phyloP scores from a whole-genome alignment of 129 eudicot species.

The Rutidosis leptorrhynchoides region DNA sequence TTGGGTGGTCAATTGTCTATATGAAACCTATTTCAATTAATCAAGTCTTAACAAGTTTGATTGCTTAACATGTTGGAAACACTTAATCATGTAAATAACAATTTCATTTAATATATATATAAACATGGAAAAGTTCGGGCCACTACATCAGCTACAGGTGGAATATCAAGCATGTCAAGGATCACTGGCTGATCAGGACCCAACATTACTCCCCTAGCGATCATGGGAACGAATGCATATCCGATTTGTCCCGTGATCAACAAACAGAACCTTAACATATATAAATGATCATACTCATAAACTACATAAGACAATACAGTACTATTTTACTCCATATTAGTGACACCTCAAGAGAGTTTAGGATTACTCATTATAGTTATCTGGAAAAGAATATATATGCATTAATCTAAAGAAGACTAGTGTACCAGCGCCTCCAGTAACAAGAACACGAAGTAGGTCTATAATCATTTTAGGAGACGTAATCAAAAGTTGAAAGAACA shows the following conservation, averaged over 20 bases:
- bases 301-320: background rate
- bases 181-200: conserved; percentile 96
- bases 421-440: conserved; percentile 90
- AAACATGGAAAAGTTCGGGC: too few relatives aligned
- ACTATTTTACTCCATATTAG: too few relatives aligned
- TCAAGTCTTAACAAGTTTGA: too few relatives aligned
- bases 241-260: conserved; percentile 80
- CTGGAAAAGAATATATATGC: conserved; percentile 1
- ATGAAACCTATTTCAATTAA: too few relatives aligned
- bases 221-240: conserved; percentile 96
- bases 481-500: background rate
- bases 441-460: conserved; percentile 82
- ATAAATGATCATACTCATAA: background rate
- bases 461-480: conserved; percentile 54
- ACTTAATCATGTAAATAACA: too few relatives aligned
- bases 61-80: too few relatives aligned
- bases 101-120: too few relatives aligned
- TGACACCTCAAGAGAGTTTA: background rate
- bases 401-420: background rate
- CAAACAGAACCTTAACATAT: too few relatives aligned
- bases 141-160: conserved; percentile 96
- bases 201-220: conserved; percentile 97
- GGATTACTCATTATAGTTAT: background rate
- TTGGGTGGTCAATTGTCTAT: too few relatives aligned
- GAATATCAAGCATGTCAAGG: conserved; percentile 95